Evolutionary conservation across 2,329 filamentous ascomycete species (phyloP), one percentile per base, ranked within the genome.

Genomic region (Colletotrichum tamarilloi): DNA sequence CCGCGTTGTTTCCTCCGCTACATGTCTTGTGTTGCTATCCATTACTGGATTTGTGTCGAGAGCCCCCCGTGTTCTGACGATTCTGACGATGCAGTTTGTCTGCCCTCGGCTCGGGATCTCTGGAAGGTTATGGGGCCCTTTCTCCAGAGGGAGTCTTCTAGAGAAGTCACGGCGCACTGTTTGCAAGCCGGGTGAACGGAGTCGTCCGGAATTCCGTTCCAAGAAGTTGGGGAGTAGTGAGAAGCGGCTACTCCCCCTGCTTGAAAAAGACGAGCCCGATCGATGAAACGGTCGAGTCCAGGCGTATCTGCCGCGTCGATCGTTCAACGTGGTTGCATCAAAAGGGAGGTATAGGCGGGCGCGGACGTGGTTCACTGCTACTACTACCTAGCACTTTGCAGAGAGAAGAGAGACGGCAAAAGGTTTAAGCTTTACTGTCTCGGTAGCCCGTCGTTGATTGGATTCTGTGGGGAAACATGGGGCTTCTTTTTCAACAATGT

Each of bases 351-450:
- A 57, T 56, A 62, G 49, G 68, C 53, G 24, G 42, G 42, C 5
- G 64, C 30, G 30, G 42, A 19, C 19, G 35, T 59, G 59, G 52
- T 53, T 58, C 32, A 67, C 30, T 55, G 65, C 22, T 30, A 56
- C 26, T 30, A 56, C 26, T 14, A 49, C 59, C 28, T 59, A 32
- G 57, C 57, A 42, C 16, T 46, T 16, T 46, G 46, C 38, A 26
- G 14, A n/a, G 4, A 49, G 42, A 49, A 55, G 49, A 64, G 59
- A 68, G 28, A 72, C 68, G 38, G 64, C 26, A 68, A 12, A 35
- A n/a, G 24, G 69, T 49, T 63, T 72, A 69, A 64, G 58, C 59
- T 69, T 59, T 64, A 24, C 56, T 46, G 53, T 69, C 65, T 72
- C 42, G 69, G 65, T 46, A 58, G 49, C 35, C 16, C 38, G 66